Base-by-base conservation (phyloP, 495 filamentous ascomycete genomes). In the Trichoderma parareesei region DNA sequence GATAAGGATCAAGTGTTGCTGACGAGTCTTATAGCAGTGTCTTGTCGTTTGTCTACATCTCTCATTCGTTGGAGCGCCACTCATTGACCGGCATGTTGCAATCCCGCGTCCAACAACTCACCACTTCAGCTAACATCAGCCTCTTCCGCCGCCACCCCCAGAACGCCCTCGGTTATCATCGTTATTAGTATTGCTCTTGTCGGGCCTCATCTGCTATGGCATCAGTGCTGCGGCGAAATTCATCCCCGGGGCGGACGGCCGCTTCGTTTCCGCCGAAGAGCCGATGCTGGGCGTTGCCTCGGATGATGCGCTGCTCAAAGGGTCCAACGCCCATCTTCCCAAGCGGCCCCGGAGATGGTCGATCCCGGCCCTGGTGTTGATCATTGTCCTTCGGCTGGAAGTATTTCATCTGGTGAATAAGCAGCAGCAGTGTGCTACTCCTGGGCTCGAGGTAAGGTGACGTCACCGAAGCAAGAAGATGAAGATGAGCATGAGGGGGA, bases 151-250 rank as follows among this genome's bases (percentile, higher is more conserved):
- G 27, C 27, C 27, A 27, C 64, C 40, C 40, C 11, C 64, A 81
- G 78, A 78, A 68, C 71, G 77, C 37, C 78, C 77, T 7, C 71
- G 76, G 11, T 70, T 77, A n/a, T 80, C 79, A 27, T 76, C 75
- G 18, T 64, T 76, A 7, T 63, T 75, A 2, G 65, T 76, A 61
- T 66, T 76, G 10, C 53, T 76, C 38, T 68, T 71, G 37, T 75
- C 78, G 9, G 75, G 77, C 2, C 20, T 71, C 2, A 55, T 73
- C 46, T 75, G 74, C 27, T 77, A 76, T 68, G 69, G 67, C 18
- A 69, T 68, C 48, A 79, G 78, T 62, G 72, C 76, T 37, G 75
- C 77, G 59, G 70, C 76, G 41, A 64, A 65, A 66, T 80, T 78
- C 77, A 72, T 82, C 18, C 78, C 78, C 7, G 78, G 78, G 11